Percentiles rank a stretch among this genome's conserved stretches.
These are phyloP conservation scores for Lecanicillium sp. DNA, from an alignment of 2,329 filamentous ascomycete species.

Conservation along the genomic window DNA sequence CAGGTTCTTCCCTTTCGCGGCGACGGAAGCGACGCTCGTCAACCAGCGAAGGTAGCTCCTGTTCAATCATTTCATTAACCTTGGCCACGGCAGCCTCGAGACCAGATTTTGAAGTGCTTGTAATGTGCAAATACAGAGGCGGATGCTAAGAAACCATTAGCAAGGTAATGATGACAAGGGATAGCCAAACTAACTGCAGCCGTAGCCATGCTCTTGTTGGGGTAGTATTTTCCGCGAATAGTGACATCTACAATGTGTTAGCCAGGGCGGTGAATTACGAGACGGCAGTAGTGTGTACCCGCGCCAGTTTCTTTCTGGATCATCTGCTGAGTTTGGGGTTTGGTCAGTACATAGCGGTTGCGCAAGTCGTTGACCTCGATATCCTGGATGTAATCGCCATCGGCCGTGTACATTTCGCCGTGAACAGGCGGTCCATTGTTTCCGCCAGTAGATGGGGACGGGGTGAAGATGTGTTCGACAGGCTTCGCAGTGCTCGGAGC, in stretches of 20 bases:
- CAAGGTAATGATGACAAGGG: not conserved
- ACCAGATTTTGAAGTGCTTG: conserved; percentile 85
- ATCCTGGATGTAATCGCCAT: conserved; percentile 97
- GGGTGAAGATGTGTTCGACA: conserved; percentile 25
- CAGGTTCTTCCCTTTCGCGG: conserved; percentile 67
- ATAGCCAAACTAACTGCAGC: conserved; percentile 60
- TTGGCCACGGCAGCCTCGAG: conserved; percentile 79
- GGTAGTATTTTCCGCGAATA: conserved; percentile 91
- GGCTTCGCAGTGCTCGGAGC: conserved; percentile 39
- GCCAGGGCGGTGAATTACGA: not conserved
- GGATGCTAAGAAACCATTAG: conserved; percentile 55
- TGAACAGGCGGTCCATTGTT: conserved; percentile 47
- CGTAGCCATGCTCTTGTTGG: conserved; percentile 96
- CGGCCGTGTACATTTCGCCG: conserved; percentile 85
- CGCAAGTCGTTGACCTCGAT: conserved; percentile 98
- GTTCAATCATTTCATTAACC: conserved; percentile 92
- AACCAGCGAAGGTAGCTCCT: conserved; percentile 89
- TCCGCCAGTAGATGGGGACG: conserved; percentile 16
- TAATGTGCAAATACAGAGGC: conserved; percentile 90
- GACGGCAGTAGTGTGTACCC: conserved; percentile 67
- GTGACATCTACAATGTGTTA: conserved; percentile 76
- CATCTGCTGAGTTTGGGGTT: conserved; percentile 97
- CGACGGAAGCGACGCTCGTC: conserved; percentile 89
- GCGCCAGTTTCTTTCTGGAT: conserved; percentile 99
- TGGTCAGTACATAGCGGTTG: conserved; percentile 94